Percentiles rank a stretch among this genome's conserved stretches.
Evolutionary conservation across 2,329 filamentous ascomycete species (phyloP).

Genomic region (Alternaria sp.): DNA sequence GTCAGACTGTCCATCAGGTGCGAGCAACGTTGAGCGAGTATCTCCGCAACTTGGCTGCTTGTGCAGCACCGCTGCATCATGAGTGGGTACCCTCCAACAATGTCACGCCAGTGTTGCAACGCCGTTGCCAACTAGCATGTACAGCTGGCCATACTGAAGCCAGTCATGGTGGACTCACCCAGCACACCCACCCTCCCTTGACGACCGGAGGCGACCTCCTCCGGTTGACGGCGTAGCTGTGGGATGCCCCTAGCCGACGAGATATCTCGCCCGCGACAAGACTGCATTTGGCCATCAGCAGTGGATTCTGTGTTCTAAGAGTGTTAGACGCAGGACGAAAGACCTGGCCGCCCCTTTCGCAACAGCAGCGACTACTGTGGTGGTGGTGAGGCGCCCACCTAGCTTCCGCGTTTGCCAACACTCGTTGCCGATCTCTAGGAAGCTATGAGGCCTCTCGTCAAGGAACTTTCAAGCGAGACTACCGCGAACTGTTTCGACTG

Average conservation of each 20-base stretch:
- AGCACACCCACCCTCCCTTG: not conserved
- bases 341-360: not conserved
- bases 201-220: not conserved
- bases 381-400: not conserved
- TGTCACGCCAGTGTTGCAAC: not conserved
- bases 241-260: not conserved
- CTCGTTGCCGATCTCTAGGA: not conserved
- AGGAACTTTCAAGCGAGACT: not conserved
- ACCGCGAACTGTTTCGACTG: not conserved
- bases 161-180: not conserved
- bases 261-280: not conserved
- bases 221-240: not conserved
- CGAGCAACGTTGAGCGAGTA: constrained; percentile 1
- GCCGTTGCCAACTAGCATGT: not conserved
- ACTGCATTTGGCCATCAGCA: not conserved
- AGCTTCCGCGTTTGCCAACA: not conserved
- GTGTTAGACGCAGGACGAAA: not conserved
- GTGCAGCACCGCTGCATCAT: not conserved
- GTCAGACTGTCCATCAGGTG: not conserved
- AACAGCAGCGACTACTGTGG: not conserved
- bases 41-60: not conserved
- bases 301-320: not conserved
- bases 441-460: not conserved
- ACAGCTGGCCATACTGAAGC: not conserved
- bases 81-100: constrained; percentile 1